phyloP scores from a whole-genome alignment of 768 basidiomycete species.

The Suillus fuscotomentosus region DNA sequence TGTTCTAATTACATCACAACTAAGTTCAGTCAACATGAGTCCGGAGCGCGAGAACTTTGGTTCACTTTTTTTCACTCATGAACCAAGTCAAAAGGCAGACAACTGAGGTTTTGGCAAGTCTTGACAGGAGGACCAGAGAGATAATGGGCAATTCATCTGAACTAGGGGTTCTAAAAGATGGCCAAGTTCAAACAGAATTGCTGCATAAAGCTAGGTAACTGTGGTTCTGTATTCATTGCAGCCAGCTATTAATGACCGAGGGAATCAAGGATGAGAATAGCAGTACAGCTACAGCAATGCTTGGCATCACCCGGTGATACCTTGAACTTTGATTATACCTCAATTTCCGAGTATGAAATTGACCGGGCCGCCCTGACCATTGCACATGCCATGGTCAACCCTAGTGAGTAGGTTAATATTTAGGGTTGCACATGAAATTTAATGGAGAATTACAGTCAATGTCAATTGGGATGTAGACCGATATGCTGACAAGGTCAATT shows the following conservation, averaged over 20 bases:
- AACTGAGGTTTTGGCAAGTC: background rate
- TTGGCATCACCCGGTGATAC: background rate
- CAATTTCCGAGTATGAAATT: background rate
- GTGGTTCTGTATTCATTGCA: background rate
- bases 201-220: background rate
- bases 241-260: background rate
- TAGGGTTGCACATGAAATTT: background rate
- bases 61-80: background rate
- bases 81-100: background rate
- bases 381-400: background rate
- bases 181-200: background rate
- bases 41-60: background rate
- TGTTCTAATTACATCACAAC: background rate
- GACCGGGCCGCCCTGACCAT: background rate
- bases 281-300: background rate
- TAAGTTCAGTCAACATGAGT: background rate
- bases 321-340: background rate
- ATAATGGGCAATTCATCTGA: background rate
- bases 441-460: background rate
- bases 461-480: background rate
- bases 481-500: background rate
- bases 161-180: background rate
- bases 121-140: background rate
- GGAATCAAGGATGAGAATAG: background rate
- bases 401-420: background rate